Evolutionary conservation across 805 yeast genomes (phyloP).

Genomic region (Suhomyces pyralidae): DNA sequence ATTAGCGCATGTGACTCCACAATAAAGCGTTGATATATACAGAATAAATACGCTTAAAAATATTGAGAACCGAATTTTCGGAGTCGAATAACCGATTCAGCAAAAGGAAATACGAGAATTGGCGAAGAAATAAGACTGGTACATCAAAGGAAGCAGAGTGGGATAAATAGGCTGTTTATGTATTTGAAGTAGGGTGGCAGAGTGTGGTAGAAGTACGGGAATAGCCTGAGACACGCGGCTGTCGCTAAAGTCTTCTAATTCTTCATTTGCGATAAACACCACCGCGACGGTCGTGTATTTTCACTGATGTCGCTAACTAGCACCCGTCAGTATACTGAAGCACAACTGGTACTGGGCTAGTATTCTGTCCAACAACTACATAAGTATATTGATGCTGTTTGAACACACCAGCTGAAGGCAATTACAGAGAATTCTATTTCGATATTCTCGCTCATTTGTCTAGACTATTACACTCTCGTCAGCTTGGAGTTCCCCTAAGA

Average conservation of each 20-base stretch:
- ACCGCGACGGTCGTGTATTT: neutral
- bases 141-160: neutral
- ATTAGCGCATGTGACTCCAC: neutral
- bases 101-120: too few species aligned
- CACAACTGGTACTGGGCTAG: neutral
- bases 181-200: neutral
- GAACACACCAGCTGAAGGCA: too few species aligned
- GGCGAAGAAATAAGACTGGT: neutral
- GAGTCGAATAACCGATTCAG: neutral
- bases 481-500: too few species aligned
- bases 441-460: too few species aligned
- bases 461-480: too few species aligned
- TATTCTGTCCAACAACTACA: neutral
- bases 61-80: neutral
- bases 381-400: too few species aligned
- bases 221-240: neutral
- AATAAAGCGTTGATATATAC: neutral
- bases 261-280: neutral
- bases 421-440: too few species aligned
- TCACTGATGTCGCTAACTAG: neutral
- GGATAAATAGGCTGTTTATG: neutral
- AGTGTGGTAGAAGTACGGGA: neutral
- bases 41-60: neutral
- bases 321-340: neutral
- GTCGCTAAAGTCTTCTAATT: neutral